Evolutionary conservation across 768 basidiomycete species (phyloP), one percentile per base, ranked within the genome.

Genomic region (Lactifluus piperatus): DNA sequence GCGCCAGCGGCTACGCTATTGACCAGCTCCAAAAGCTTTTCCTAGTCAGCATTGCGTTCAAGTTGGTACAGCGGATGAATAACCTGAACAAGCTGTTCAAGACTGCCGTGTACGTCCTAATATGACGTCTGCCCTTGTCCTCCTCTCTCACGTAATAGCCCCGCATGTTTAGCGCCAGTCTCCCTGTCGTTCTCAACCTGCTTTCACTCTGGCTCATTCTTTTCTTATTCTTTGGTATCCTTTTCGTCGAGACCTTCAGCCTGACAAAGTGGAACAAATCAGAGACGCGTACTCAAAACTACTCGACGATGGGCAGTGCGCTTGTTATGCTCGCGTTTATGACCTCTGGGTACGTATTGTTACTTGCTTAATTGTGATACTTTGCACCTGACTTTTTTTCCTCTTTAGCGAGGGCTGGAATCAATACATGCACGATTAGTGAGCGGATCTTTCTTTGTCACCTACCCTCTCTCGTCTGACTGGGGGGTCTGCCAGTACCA

Each of bases 341-440:
- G 81, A 94, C 87, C 60, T 89, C 90, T 32, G 94, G 94, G 93
- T 94, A 69, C 64, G 82, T 74, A 16, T 6, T 22, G 30, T 20
- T 24, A 20, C 3, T 8, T 26, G n/a, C 26, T 32, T 8, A 27
- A 45, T 36, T 43, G 16, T 16, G 4, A 7, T 46, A 41, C 49
- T 24, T 58, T 7, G 37, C 65, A 16, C 44, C 5, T 53, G 57
- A 64, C 30, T 64, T 53, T 63, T 11, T 53, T 63, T 11, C 9
- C 36, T 29, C 24, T 41, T 7, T 63, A 94, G 94, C 9, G 94
- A 97, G 71, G 91, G 85, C 0, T 98, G 95, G 95, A 97, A 97
- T 69, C 84, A 86, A 65, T 97, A 86, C 70, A 97, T 97, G 95
- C 94, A 97, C 69, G 91, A 97, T 72, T 95, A 84, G 91, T 94